Base-by-base conservation (phyloP, 768 basidiomycete species). In the Sistotremastrum niveocremeum region DNA sequence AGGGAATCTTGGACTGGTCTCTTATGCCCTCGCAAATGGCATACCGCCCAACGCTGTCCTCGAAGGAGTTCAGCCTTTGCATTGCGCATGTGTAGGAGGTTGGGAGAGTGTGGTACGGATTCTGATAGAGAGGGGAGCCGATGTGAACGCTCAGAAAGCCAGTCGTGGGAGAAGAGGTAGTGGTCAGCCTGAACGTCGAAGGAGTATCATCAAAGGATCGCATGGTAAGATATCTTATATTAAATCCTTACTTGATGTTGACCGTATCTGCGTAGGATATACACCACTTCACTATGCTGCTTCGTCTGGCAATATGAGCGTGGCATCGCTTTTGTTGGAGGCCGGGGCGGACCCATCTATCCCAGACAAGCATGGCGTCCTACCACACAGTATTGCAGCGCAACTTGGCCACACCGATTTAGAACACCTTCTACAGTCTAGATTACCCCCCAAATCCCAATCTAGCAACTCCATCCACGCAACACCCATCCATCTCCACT, bases 231-330 rank as follows among this genome's bases (percentile, higher is more conserved):
- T 20, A 20, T 2, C 0, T 2, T 28, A 7, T 37, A 50, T 43
- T 29, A 29, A 10, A n/a, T 28, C 37, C 31, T 2, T 42, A 29
- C 9, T 10, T 42, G 28, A 11, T 2, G 31, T 9, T 29, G 28
- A 42, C 2, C n/a, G 6, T 10, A 4, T 11, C 33, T 42, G 41
- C 41, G n/a, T 6, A 57, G 93, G 91, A 33, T 84, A 84, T 3
- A 95, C 94, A 0, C 89, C 95, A 0, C 78, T 98, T 29, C 95
- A 99, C 60, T 99, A 97, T 59, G 94, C 95, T 9, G 84, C 91
- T 34, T 91, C 94, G 31, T 91, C 95, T 55, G 93, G 93, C 3
- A 88, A 99, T 63, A 75, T 75, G 32, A 63, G 70, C 29, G 78
- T 91, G 54, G 77, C 90, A 39, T 72, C 70, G 49, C 76, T 84